Evolutionary conservation across 805 yeast genomes (phyloP), one percentile per base, ranked within the genome.

Genomic region (Ogataea neopini): DNA sequence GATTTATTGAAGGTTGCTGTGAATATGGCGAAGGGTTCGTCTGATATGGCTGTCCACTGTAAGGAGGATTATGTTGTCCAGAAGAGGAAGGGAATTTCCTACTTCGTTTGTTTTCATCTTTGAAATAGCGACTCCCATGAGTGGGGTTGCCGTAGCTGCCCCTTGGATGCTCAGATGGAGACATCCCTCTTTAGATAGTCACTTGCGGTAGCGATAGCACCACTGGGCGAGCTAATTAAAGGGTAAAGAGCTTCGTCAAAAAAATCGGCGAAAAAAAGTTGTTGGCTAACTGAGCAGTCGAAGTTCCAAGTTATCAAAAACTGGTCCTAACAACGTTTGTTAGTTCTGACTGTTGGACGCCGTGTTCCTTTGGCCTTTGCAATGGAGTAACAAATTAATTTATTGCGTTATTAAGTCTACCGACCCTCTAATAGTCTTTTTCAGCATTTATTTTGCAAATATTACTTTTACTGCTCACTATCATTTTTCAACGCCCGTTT

Each of bases 81-180:
- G 42, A 39, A 14, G 54, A 46, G n/a, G 57, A 46, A 26, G 50
- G 51, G 37, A 49, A 61, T 43, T 58, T 62, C 30, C 61, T 48
- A 28, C 50, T 51, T 49, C 63, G 53, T 43, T 56, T 61, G 6
- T 43, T 35, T 14, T 58, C 65, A 22, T 61, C 68, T 47, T 58
- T 60, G 33, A 53, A 57, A 40, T 52, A 56, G 30, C 62, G 55
- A 25, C 56, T 50, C 14, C 50, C 48, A 25, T 47, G 49, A 22
- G 49, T 29, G 29, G 50, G 43, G 17, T 49, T 48, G 34, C 39
- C 37, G 38, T 53, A 55, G 28, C 49, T 35, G 6, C 42, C 48
- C 43, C 56, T 51, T 30, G 55, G 45, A 40, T 57, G 58, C 49
- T 57, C 61, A 10, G 61, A 45, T 23, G 45, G 53, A 43, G 58